Conservation (phyloP, 2,329 filamentous ascomycete genomes). For the Ophiostoma sp. region DNA sequence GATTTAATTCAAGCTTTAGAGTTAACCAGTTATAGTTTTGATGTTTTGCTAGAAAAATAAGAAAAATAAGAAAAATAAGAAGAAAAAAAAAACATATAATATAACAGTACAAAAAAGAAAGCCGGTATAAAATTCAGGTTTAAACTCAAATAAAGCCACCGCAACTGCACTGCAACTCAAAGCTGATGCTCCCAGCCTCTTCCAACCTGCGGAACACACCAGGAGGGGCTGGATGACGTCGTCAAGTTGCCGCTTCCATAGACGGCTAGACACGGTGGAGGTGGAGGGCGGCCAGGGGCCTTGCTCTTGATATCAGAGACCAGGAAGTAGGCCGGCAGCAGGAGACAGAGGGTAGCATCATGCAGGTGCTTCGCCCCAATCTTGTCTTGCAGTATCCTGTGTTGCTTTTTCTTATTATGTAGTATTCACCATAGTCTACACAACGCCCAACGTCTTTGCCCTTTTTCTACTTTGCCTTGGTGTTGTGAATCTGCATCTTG, state of each 20-base stretch:
- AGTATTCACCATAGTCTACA: neutral
- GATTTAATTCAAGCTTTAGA: no score
- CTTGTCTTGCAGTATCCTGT: neutral
- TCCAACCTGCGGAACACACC: neutral
- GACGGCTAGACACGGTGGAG: constrained; percentile 1
- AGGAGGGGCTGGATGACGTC: constrained; percentile 9
- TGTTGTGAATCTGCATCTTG: neutral
- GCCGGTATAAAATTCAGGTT: no score
- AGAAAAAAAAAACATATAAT: no score
- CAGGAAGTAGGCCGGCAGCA: neutral
- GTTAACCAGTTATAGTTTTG: no score
- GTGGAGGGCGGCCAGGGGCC: neutral
- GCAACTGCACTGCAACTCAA: neutral
- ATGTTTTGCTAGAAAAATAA: no score
- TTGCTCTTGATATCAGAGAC: neutral
- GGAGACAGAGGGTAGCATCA: neutral
- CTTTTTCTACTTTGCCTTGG: neutral
- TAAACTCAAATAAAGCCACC: neutral
- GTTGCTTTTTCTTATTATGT: neutral
- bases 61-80: no score
- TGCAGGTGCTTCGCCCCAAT: constrained; percentile 8
- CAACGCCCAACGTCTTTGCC: neutral
- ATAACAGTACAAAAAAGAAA: no score
- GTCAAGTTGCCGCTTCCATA: constrained; percentile 5
- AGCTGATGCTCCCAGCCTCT: neutral